Evolutionary conservation across 1,284 basidiomycete genomes (phyloP).

Genomic region (Tylopilus orsonianus): DNA sequence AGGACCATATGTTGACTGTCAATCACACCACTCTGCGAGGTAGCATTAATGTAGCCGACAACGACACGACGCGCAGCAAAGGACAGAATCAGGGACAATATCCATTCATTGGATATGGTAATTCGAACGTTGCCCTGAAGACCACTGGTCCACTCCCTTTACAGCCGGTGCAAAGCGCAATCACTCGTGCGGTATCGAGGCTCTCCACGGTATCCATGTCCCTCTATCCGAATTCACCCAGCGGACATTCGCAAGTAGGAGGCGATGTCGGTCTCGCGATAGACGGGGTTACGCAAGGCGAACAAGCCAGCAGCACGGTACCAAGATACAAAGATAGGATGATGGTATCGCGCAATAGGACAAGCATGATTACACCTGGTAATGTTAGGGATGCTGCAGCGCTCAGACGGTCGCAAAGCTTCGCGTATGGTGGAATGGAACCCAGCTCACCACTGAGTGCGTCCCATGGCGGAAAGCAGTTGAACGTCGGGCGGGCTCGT

Average conservation of each 20-base stretch:
- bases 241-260: slow-evolving; percentile 28
- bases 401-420: slow-evolving; percentile 39
- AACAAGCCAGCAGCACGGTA: slow-evolving; percentile 31
- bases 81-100: slow-evolving; percentile 23
- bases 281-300: slow-evolving; percentile 45
- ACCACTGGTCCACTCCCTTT: slow-evolving; percentile 28
- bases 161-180: slow-evolving; percentile 38
- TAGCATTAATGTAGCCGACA: slow-evolving; percentile 1
- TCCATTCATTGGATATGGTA: slow-evolving; percentile 25
- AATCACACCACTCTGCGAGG: slow-evolving; percentile 6
- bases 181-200: slow-evolving; percentile 42
- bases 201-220: slow-evolving; percentile 54
- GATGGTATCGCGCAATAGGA: slow-evolving; percentile 34
- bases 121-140: slow-evolving; percentile 18
- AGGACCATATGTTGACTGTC: slow-evolving; percentile 8
- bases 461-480: slow-evolving; percentile 21
- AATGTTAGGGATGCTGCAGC: slow-evolving; percentile 24
- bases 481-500: slow-evolving; percentile 52
- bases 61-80: slow-evolving; percentile 1
- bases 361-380: slow-evolving; percentile 29
- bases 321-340: slow-evolving; percentile 40
- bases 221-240: slow-evolving; percentile 50
- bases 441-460: slow-evolving; percentile 42
- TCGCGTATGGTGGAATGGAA: slow-evolving; percentile 58
- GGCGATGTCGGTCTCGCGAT: slow-evolving; percentile 46